Conservation (phyloP, 176 grass and related monocot species). For the Avena atlantica region DNA sequence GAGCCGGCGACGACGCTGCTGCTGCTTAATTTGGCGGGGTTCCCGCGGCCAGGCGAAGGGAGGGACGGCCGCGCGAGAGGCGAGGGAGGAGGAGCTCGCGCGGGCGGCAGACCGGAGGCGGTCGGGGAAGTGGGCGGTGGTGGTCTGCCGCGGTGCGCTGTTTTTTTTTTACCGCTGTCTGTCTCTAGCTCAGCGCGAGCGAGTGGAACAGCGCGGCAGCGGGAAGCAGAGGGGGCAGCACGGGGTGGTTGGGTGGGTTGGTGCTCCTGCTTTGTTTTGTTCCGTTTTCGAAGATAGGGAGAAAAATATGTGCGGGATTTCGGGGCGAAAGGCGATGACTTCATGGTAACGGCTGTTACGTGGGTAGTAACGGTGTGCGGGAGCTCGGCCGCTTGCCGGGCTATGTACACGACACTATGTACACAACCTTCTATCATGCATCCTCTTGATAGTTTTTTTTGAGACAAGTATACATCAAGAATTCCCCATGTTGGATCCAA, state of each 20-base stretch:
- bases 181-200: conserved; percentile 11
- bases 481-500: too few species aligned
- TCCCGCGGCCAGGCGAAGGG: background rate
- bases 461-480: too few species aligned
- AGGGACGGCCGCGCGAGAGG: background rate
- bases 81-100: background rate
- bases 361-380: background rate
- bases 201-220: conserved; percentile 20
- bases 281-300: background rate
- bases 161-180: conserved; percentile 1
- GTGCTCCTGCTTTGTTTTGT: background rate
- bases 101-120: background rate
- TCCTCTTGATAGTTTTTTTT: too few species aligned
- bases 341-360: conserved; percentile 27
- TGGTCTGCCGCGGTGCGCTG: conserved; percentile 3
- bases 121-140: background rate
- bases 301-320: conserved; percentile 22
- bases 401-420: too few species aligned
- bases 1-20: background rate
- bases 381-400: background rate
- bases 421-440: too few species aligned
- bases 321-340: background rate
- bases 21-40: background rate
- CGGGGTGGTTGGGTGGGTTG: conserved; percentile 1
- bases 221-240: background rate